These are phyloP conservation scores for Cordyceps militaris DNA, from an alignment of 2,329 filamentous ascomycete genomes.

Conservation along the genomic window DNA sequence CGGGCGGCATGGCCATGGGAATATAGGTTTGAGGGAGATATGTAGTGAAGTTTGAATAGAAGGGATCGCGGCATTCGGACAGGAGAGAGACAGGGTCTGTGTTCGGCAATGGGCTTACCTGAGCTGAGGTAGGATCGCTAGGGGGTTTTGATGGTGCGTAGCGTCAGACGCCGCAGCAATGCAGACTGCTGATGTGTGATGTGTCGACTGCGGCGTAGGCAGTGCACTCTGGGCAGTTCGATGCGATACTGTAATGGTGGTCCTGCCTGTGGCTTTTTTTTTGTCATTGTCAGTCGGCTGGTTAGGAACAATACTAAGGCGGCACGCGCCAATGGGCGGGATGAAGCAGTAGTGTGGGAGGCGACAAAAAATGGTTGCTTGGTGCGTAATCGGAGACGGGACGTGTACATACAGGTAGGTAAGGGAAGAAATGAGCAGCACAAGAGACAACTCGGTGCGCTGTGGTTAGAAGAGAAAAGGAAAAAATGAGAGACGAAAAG, in stretches of 20 bases:
- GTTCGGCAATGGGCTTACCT: slow-evolving; percentile 9
- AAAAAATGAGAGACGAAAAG: background rate
- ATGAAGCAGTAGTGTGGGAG: background rate
- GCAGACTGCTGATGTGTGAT: slow-evolving; percentile 1
- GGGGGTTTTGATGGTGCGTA: background rate
- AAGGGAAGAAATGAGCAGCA: background rate
- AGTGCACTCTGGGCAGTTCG: background rate
- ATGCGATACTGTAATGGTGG: background rate
- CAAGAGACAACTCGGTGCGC: background rate
- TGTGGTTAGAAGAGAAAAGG: background rate
- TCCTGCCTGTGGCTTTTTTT: background rate
- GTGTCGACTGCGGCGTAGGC: background rate
- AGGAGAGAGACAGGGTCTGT: background rate
- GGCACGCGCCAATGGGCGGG: background rate
- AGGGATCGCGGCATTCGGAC: background rate
- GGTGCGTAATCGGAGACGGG: background rate
- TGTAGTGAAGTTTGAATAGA: background rate
- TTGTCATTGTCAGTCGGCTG: background rate
- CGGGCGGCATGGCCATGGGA: background rate
- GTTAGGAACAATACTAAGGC: background rate
- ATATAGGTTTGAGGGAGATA: background rate
- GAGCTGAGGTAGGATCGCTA: slow-evolving; percentile 3
- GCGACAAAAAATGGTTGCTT: background rate
- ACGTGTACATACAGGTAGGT: background rate
- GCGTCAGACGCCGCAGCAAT: slow-evolving; percentile 5